phyloP scores from a whole-genome alignment of 768 basidiomycete species.

The Panus rudis region DNA sequence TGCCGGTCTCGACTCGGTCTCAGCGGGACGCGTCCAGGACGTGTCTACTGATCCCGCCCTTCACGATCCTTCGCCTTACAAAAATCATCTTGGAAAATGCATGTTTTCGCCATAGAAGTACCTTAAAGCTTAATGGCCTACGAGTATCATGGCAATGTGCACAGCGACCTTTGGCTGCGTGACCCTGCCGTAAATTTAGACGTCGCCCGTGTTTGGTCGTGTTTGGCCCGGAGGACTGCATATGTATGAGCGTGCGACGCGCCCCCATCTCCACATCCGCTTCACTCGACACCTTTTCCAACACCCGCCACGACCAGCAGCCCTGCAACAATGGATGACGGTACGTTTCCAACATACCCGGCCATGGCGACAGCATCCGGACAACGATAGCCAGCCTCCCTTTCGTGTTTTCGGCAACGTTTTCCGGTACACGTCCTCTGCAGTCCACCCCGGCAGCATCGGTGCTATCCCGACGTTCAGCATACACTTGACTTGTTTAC shows the following conservation, averaged over 20 bases:
- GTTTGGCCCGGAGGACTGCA: slow-evolving; percentile 15
- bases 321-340: slow-evolving; percentile 50
- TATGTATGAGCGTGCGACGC: slow-evolving; percentile 7
- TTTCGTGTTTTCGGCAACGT: slow-evolving; percentile 9
- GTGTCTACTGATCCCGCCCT: too few relatives aligned
- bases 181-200: too few relatives aligned
- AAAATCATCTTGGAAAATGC: too few relatives aligned
- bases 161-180: too few relatives aligned
- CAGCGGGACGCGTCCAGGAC: too few relatives aligned
- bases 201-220: slow-evolving; percentile 18
- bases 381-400: slow-evolving; percentile 22
- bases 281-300: slow-evolving; percentile 13
- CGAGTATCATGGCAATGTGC: too few relatives aligned
- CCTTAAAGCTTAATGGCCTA: too few relatives aligned
- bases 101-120: too few relatives aligned
- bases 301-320: slow-evolving; percentile 17
- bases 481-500: slow-evolving; percentile 16
- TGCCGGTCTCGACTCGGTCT: background rate
- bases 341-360: slow-evolving; percentile 79
- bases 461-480: slow-evolving; percentile 15
- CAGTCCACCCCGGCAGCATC: slow-evolving; percentile 10
- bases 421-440: background rate
- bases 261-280: slow-evolving; percentile 18
- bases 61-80: too few relatives aligned
- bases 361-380: slow-evolving; percentile 42